phyloP scores from a whole-genome alignment of 768 basidiomycete genomes.

The Psilocybe azurescens region DNA sequence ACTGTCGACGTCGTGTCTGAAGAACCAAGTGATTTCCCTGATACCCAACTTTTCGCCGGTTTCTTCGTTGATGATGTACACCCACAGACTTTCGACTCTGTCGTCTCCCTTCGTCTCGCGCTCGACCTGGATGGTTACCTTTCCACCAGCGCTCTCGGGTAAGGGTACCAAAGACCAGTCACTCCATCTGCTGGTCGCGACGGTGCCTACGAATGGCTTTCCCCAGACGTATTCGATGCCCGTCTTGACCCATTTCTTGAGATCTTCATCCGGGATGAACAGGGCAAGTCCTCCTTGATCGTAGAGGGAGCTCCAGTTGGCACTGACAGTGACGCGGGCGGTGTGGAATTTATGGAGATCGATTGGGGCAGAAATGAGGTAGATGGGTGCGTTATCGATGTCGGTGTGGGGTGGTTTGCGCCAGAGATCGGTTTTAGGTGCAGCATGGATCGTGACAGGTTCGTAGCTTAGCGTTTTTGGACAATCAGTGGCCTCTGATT shows the following conservation, averaged over 20 bases:
- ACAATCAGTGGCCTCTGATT: no score
- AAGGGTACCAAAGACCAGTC: constrained; percentile 38
- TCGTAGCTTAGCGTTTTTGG: no score
- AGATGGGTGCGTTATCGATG: no score
- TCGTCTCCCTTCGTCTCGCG: constrained; percentile 33
- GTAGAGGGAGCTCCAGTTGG: constrained; percentile 33
- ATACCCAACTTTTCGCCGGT: constrained; percentile 36
- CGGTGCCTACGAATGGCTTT: constrained; percentile 33
- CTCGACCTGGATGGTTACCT: constrained; percentile 34
- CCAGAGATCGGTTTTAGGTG: no score
- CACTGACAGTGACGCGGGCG: constrained; percentile 35
- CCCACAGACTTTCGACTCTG: constrained; percentile 37
- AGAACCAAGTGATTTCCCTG: constrained; percentile 38
- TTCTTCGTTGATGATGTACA: constrained; percentile 34
- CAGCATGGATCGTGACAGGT: no score
- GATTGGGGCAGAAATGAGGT: no score
- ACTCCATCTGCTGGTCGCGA: constrained; percentile 34
- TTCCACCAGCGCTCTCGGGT: constrained; percentile 27
- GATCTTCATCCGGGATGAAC: constrained; percentile 38
- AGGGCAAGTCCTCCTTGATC: constrained; percentile 37
- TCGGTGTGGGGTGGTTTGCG: no score
- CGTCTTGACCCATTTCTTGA: constrained; percentile 37
- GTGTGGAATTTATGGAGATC: constrained; percentile 34
- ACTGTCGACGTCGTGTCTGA: constrained; percentile 31
- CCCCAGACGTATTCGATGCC: constrained; percentile 37